Conservation (phyloP, 1,284 basidiomycete genomes). For the Lentinula novae-zelandiae region DNA sequence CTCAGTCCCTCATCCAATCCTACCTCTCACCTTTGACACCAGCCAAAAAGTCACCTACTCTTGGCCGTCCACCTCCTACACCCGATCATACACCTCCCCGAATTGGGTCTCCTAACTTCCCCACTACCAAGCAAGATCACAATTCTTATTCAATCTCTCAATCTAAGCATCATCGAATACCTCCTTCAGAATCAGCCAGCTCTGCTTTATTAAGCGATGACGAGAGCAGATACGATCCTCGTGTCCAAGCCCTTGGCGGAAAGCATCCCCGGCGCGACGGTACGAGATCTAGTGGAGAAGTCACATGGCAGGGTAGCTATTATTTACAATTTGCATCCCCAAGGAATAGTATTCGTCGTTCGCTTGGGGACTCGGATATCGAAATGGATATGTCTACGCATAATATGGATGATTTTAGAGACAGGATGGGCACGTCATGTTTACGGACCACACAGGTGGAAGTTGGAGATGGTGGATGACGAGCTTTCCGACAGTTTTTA, state of each 20-base stretch:
- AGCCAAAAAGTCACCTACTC: slow-evolving; percentile 1
- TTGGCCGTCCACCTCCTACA: slow-evolving; percentile 12
- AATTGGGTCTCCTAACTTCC: neutral
- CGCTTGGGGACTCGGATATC: neutral
- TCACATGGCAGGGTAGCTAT: neutral
- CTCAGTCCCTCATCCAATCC: neutral
- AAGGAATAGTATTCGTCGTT: neutral
- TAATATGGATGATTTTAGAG: neutral
- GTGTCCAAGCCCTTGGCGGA: neutral
- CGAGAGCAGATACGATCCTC: neutral
- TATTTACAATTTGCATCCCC: neutral
- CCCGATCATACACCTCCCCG: slow-evolving; percentile 13
- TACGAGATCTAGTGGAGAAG: neutral
- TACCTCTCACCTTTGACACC: neutral
- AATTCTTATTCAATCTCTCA: neutral
- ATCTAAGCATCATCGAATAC: neutral
- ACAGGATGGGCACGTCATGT: slow-evolving; percentile 9
- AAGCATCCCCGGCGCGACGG: neutral
- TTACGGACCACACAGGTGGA: slow-evolving; percentile 10
- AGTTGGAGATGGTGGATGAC: slow-evolving; percentile 4
- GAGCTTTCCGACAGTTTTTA: too few relatives aligned
- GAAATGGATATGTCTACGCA: neutral
- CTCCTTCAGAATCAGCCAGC: neutral
- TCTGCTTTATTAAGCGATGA: neutral
- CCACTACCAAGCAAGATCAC: neutral